Evolutionary conservation across 2,329 filamentous ascomycete species (phyloP), one percentile per base, ranked within the genome.

Genomic region (Diaporthe aspalathi): DNA sequence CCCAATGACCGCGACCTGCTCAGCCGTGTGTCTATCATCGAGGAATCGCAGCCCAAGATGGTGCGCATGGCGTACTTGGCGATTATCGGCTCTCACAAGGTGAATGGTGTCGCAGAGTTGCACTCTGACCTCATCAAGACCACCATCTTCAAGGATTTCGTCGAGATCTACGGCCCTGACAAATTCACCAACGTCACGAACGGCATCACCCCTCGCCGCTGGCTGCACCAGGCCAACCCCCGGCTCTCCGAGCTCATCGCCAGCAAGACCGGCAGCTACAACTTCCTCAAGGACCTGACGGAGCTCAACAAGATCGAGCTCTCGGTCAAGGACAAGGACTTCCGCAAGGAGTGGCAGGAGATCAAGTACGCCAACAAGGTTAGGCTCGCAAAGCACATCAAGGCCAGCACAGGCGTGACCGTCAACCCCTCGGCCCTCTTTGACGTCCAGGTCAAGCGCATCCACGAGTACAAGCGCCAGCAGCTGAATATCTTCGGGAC

Each of bases 141-240:
- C 0, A 99, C 96, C n/a, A 97, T 99, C 76, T 98, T 99, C 90
- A 98, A 96, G 82, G 96, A 99, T 81, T 99, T 99, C 82, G 95
- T 99, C 72, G 89, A 90, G 76, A 94, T 99, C 75, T 99, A 96
- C 77, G 96, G 96, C 3, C 72, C 92, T 92, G 96, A 99, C 87
- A 98, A 98, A 82, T 99, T 99, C 83, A 97, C 94, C 71, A 99
- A 99, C 77, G 95, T 99, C 74, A 99, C 96, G 75, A 99, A 99
- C 81, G 96, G 96, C 72, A 97, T 99, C 80, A 99, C 96, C 0
- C 96, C 96, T 14, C 90, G 96, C 77, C 90, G 96, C 79, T 99
- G 96, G 96, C 87, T 99, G 71, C 95, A 99, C 84, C 96, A 99
- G 82, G 96, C 96, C 73, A 99, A 99, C 81, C 96, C 95, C 14